These are phyloP conservation scores for Musa schizocarpa DNA, from an alignment of 176 grass and related monocot genomes.

Conservation along the genomic window DNA sequence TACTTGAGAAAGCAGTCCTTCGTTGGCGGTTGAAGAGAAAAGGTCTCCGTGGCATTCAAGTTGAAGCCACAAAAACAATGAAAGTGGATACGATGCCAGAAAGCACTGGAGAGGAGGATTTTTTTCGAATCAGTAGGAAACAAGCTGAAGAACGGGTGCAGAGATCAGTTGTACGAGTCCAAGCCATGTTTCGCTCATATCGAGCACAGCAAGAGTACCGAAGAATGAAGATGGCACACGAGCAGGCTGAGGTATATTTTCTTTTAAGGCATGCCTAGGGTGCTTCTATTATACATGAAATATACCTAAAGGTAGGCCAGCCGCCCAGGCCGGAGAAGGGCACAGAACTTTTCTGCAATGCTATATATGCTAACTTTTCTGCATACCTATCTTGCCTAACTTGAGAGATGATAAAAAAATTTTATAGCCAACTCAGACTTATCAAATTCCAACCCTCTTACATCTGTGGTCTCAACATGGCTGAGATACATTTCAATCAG, in stretches of 20 bases:
- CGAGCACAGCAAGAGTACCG: slow-evolving; percentile 90
- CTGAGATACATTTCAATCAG: neutral
- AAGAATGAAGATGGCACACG: slow-evolving; percentile 71
- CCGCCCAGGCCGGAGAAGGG: too few relatives aligned
- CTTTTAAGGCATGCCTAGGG: neutral
- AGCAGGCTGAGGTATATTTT: slow-evolving; percentile 56
- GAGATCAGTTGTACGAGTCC: slow-evolving; percentile 76
- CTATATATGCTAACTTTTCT: too few relatives aligned
- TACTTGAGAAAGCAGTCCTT: slow-evolving; percentile 90
- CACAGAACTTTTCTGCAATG: too few relatives aligned
- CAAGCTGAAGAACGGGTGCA: slow-evolving; percentile 80
- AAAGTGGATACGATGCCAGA: slow-evolving; percentile 36
- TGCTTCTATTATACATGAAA: neutral
- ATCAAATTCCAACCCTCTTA: neutral
- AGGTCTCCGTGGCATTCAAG: slow-evolving; percentile 73
- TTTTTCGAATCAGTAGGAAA: slow-evolving; percentile 55
- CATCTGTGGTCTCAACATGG: neutral
- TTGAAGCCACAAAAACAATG: slow-evolving; percentile 54
- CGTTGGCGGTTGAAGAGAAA: slow-evolving; percentile 88
- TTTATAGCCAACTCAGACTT: neutral
- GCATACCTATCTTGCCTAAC: neutral
- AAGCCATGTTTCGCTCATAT: slow-evolving; percentile 84
- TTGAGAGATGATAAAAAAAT: neutral
- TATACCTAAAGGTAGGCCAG: neutral
- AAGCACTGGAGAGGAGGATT: slow-evolving; percentile 78